Evolutionary conservation across 257 asterid species (phyloP).

Genomic region (Echium plantagineum): DNA sequence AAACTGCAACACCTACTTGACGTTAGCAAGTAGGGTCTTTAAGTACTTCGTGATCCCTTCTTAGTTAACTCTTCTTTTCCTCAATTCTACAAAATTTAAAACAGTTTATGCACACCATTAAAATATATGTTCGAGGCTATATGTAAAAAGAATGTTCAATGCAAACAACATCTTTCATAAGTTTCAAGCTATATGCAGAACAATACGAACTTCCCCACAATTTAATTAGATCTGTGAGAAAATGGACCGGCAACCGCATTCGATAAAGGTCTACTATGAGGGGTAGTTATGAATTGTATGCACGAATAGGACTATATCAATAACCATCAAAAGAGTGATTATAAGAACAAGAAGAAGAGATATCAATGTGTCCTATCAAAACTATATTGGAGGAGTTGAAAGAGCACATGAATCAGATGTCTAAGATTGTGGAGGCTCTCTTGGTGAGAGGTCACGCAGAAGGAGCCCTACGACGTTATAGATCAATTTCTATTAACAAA

Average conservation of each 20-base stretch:
- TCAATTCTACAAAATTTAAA: background rate
- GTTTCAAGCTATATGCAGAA: background rate
- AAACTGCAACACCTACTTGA: background rate
- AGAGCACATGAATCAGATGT: too few species aligned
- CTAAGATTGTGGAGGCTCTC: too few species aligned
- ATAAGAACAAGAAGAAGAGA: background rate
- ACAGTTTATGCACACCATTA: too few species aligned
- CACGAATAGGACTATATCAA: background rate
- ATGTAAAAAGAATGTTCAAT: background rate
- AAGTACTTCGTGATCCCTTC: background rate
- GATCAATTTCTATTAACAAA: too few species aligned
- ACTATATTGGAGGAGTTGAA: too few species aligned
- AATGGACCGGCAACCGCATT: too few species aligned
- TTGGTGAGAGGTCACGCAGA: too few species aligned
- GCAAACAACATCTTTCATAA: background rate
- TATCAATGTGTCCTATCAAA: background rate
- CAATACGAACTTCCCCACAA: background rate
- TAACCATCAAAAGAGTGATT: background rate
- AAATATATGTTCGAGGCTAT: too few species aligned
- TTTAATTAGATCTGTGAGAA: too few species aligned
- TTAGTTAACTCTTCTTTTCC: background rate
- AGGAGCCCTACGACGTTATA: background rate
- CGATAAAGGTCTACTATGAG: too few species aligned
- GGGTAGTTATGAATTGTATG: too few species aligned
- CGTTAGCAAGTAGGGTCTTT: background rate